Conservation (phyloP, 257 asterid genomes). For the Rauvolfia tetraphylla region DNA sequence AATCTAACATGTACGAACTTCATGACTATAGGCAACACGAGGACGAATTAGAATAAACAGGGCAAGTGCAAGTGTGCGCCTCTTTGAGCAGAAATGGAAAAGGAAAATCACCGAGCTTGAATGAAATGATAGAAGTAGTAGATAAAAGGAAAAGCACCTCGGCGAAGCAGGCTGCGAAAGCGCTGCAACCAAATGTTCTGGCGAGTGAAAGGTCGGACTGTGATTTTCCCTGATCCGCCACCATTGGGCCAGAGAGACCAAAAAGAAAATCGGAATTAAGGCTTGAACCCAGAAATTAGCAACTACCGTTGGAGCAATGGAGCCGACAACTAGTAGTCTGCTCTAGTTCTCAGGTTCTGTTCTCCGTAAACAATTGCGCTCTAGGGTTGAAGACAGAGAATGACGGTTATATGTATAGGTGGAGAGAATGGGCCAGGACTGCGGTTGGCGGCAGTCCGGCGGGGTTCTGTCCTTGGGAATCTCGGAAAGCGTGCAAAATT, state of each 20-base stretch:
- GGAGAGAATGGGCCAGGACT: background rate
- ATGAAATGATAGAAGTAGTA: background rate
- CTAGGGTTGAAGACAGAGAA: no score
- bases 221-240: constrained; percentile 65
- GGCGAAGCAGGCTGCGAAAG: constrained; percentile 92
- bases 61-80: background rate
- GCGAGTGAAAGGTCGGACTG: constrained; percentile 80
- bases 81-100: background rate
- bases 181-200: constrained; percentile 81
- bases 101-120: background rate
- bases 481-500: constrained; percentile 14
- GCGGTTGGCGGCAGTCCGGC: background rate
- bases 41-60: background rate
- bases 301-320: background rate
- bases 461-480: background rate
- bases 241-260: constrained; percentile 11
- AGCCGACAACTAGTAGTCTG: background rate
- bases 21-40: background rate
- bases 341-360: background rate
- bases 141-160: constrained; percentile 46
- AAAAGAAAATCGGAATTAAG: background rate
- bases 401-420: background rate
- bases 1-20: background rate
- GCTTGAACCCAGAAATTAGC: background rate
- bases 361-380: no score